A percentile compares a stretch with the other conserved stretches of the same genome.
Conservation (phyloP, 2,329 filamentous ascomycete species). For the Aspergillus uvarum region DNA sequence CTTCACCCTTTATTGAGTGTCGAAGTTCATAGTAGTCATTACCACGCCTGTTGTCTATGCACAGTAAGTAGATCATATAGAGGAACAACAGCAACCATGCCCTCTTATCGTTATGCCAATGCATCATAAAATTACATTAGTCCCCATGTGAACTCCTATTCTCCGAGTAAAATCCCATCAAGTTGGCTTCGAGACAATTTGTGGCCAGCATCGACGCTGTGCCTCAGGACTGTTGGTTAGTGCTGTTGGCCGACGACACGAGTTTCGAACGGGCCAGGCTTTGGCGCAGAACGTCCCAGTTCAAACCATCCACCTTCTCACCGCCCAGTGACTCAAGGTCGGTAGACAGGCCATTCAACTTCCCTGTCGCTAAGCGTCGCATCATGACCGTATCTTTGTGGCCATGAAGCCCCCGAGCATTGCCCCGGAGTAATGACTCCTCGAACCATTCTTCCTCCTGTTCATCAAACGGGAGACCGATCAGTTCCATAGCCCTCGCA, state of each 20-base stretch:
- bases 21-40: not conserved
- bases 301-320: conserved; percentile 50
- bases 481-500: conserved; percentile 64
- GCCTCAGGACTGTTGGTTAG: not conserved
- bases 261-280: conserved; percentile 33
- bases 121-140: conserved; percentile 14
- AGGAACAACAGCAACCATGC: conserved; percentile 1
- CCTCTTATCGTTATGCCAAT: conserved; percentile 2
- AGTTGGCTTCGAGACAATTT: conserved; percentile 1
- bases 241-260: conserved; percentile 13
- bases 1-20: not conserved
- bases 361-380: conserved; percentile 68
- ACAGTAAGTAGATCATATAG: conserved; percentile 4
- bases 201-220: not conserved
- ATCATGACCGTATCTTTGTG: conserved; percentile 74
- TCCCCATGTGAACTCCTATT: conserved; percentile 19
- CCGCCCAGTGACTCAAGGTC: conserved; percentile 43
- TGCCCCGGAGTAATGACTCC: conserved; percentile 63
- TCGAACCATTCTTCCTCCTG: conserved; percentile 75
- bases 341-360: conserved; percentile 34
- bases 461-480: conserved; percentile 68
- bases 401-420: conserved; percentile 62
- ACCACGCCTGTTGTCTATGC: not conserved
- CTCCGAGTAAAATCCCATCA: conserved; percentile 17
- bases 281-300: conserved; percentile 51